Base-by-base conservation (phyloP, 805 yeast species). In the Metschnikowia dekortorum region DNA sequence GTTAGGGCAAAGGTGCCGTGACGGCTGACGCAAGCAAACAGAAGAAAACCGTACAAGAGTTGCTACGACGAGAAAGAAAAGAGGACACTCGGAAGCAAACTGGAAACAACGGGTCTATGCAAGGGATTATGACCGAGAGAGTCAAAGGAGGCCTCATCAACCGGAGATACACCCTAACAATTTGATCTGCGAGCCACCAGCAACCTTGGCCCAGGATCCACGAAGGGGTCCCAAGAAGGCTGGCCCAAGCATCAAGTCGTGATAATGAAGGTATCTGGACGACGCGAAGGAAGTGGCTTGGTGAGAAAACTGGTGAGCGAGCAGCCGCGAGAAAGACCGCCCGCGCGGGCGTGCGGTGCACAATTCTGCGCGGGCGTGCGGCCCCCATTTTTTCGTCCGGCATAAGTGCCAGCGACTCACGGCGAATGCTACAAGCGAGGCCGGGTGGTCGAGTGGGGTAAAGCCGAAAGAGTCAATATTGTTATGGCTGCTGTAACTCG, bases 121-220 rank as follows among this genome's bases (percentile, higher is more conserved):
- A 62, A 73, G 76, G 73, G 79, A 69, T 68, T 55, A 75, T 75
- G 80, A 75, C 80, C 80, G 78, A 73, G 60, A 68, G 76, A 71
- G 62, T 74, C 80, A 74, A 50, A 44, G 60, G 57, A 39, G 29
- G 51, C 65, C 71, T 75, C 79, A 66, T 72, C 75, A 71, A 66
- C 65, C 79, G 80, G 80, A 75, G 80, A 75, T 75, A 75, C 80
- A 71, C 79, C 73, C 76, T 69, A 49, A 37, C 48, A 42, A 16
- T 10, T 44, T 36, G n/a, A 44, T 55, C 53, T 57, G 45, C 54
- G 43, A 46, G 47, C 57, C 56, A 51, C 57, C 50, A 43, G 42
- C 53, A 48, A 45, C 18, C 50, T 48, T 47, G 44, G 22, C 43
- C 51, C 53, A 47, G 46, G 34, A 51, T 41, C 39, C 59, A 50